Evolutionary conservation across 2,329 filamentous ascomycete genomes (phyloP).

Genomic region (Pseudogymnoascus sp.): DNA sequence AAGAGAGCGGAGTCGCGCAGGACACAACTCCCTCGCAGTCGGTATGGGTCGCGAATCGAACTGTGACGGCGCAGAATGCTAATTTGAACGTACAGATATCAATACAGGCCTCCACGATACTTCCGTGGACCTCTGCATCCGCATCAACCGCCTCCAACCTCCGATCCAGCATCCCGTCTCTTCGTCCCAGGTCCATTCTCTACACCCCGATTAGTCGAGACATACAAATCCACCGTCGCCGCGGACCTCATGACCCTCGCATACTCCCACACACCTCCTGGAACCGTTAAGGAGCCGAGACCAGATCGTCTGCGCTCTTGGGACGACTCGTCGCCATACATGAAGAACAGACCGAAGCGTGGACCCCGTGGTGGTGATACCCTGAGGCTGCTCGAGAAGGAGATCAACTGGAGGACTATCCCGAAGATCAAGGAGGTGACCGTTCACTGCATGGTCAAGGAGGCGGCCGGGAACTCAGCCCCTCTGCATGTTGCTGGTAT

Average conservation of each 20-base stretch:
- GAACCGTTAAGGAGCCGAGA: conserved; percentile 49
- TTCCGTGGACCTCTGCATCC: conserved; percentile 90
- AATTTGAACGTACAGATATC: conserved; percentile 56
- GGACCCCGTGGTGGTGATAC: conserved; percentile 73
- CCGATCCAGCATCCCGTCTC: conserved; percentile 78
- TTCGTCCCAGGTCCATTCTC: conserved; percentile 90
- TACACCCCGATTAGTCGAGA: conserved; percentile 78
- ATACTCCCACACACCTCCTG: conserved; percentile 79
- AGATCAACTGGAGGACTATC: conserved; percentile 75
- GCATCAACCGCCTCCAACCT: conserved; percentile 77
- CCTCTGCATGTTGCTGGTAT: conserved; percentile 77
- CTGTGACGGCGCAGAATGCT: conserved; percentile 10
- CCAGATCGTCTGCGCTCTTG: conserved; percentile 69
- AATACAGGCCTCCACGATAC: conserved; percentile 90
- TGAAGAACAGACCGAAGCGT: conserved; percentile 79
- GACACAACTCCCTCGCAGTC: conserved; percentile 31
- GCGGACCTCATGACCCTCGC: conserved; percentile 81
- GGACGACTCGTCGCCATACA: conserved; percentile 89
- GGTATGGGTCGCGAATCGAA: conserved; percentile 24
- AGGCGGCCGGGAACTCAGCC: conserved; percentile 60
- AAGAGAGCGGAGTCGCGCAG: conserved; percentile 35
- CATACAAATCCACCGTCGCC: conserved; percentile 78
- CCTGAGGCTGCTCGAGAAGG: conserved; percentile 62
- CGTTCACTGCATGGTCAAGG: conserved; percentile 65
- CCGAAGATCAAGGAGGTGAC: conserved; percentile 75